Evolutionary conservation across 257 asterid genomes (phyloP), one percentile per base, ranked within the genome.

Genomic region (Gentiana straminea): DNA sequence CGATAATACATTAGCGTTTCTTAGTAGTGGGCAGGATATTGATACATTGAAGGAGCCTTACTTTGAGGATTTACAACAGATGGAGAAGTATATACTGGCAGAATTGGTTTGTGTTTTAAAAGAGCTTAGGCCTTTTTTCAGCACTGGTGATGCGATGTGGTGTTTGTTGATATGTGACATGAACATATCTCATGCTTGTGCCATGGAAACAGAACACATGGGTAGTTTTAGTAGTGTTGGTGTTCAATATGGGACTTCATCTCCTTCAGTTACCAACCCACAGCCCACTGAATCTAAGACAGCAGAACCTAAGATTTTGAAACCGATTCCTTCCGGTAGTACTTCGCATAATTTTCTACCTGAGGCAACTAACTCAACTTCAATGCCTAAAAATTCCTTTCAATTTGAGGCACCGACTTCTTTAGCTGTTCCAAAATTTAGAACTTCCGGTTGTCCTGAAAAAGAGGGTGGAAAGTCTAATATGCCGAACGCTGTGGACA

Each of bases 141-240:
- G 95, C 82, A 85, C 84, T 1, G 94, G 99, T 54, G 95, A 92
- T 49, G 97, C 99, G 59, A 92, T 92, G 97, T 92, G 99, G 99
- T 92, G 89, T 70, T 70, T 92, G 76, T 70, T 92, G 75, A 72
- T 89, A 66, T 85, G 97, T 56, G 99, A 92, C 64, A 86, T 89
- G 94, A 89, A 88, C 58, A 84, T 83, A 13, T 79, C 95, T 3
- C 95, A 76, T 62, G 97, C 94, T 64, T 92, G 97, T 74, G 94
- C 88, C 13, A 75, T 83, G 91, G 95, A 85, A 60, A 71, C 73
- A 62, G 95, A 85, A 51, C 74, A 86, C 57, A 67, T 65, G 60
- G 74, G 68, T 63, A 62, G 77, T 83, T 73, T 76, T 52, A 55
- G 64, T 36, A 71, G 70, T 55, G 89, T 68, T 35, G 68, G 55